A percentile compares a stretch with the other conserved stretches of the same genome.
phyloP scores from a whole-genome alignment of 108 stramenopile species.

The Nitzschia putrida region DNA sequence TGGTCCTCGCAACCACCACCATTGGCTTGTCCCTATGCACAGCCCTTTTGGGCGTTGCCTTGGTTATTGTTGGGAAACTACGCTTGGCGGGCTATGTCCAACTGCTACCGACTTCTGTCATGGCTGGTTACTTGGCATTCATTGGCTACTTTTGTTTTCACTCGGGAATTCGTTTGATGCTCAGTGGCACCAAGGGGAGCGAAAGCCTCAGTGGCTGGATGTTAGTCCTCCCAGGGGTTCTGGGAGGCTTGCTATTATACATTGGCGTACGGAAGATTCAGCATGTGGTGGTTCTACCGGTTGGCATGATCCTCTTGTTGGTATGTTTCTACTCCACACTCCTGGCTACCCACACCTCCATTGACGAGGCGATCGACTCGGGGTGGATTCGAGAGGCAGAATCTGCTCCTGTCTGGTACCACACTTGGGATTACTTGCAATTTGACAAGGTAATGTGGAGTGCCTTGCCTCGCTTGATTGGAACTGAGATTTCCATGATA shows the following conservation, averaged over 20 bases:
- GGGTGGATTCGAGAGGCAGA: slow-evolving; percentile 84
- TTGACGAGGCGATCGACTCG: slow-evolving; percentile 65
- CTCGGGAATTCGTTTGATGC: slow-evolving; percentile 86
- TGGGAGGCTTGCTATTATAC: slow-evolving; percentile 80
- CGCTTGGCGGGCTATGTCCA: slow-evolving; percentile 89
- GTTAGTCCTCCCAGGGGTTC: slow-evolving; percentile 79
- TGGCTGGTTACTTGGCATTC: slow-evolving; percentile 97
- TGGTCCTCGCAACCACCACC: slow-evolving; percentile 74
- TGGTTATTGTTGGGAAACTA: slow-evolving; percentile 83
- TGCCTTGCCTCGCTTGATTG: slow-evolving; percentile 61
- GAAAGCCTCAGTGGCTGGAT: slow-evolving; percentile 43
- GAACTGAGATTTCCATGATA: slow-evolving; percentile 84
- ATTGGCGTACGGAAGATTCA: slow-evolving; percentile 62
- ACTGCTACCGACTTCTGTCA: slow-evolving; percentile 90
- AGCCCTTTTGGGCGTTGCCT: slow-evolving; percentile 77
- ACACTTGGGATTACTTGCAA: slow-evolving; percentile 81
- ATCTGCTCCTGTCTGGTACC: slow-evolving; percentile 61
- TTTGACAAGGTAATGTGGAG: slow-evolving; percentile 83
- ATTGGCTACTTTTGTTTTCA: slow-evolving; percentile 98
- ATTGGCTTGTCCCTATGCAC: slow-evolving; percentile 79
- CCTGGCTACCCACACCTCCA: slow-evolving; percentile 47
- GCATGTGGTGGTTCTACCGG: slow-evolving; percentile 83
- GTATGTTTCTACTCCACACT: slow-evolving; percentile 77
- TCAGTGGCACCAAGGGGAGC: slow-evolving; percentile 43
- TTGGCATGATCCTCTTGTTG: slow-evolving; percentile 74